phyloP scores from a whole-genome alignment of 2,329 filamentous ascomycete genomes.

The Alternaria sp. region DNA sequence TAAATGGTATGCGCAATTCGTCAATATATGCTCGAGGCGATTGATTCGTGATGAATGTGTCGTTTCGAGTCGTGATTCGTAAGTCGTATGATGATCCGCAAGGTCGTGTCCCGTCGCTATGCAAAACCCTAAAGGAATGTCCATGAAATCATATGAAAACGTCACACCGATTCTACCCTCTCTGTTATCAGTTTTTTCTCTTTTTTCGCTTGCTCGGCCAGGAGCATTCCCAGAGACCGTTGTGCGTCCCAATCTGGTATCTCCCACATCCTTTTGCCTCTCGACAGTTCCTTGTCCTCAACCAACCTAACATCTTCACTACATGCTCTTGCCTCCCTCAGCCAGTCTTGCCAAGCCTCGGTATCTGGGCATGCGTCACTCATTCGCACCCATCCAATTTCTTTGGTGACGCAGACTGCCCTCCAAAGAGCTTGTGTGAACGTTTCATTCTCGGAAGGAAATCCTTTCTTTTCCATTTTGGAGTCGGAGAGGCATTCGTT shows the following conservation, averaged over 20 bases:
- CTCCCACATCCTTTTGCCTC: slow-evolving; percentile 38
- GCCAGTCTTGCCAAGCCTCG: slow-evolving; percentile 53
- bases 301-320: slow-evolving; percentile 24
- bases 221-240: slow-evolving; percentile 22
- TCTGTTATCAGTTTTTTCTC: slow-evolving; percentile 25
- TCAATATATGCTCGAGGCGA: not conserved
- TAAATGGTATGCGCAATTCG: not conserved
- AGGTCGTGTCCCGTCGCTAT: slow-evolving; percentile 1
- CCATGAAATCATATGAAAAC: not conserved
- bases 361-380: slow-evolving; percentile 55
- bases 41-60: not conserved
- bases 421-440: slow-evolving; percentile 61
- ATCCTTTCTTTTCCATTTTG: slow-evolving; percentile 44
- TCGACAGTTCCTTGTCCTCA: slow-evolving; percentile 14
- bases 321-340: slow-evolving; percentile 44
- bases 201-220: slow-evolving; percentile 29
- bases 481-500: slow-evolving; percentile 48
- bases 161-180: slow-evolving; percentile 28
- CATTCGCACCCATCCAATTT: slow-evolving; percentile 53
- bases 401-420: slow-evolving; percentile 57
- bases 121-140: not conserved
- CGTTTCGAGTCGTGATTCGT: not conserved
- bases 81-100: not conserved
- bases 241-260: slow-evolving; percentile 49
- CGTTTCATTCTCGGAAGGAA: slow-evolving; percentile 40